Evolutionary conservation across 257 asterid species (phyloP).

Genomic region (Anisodus tanguticus): DNA sequence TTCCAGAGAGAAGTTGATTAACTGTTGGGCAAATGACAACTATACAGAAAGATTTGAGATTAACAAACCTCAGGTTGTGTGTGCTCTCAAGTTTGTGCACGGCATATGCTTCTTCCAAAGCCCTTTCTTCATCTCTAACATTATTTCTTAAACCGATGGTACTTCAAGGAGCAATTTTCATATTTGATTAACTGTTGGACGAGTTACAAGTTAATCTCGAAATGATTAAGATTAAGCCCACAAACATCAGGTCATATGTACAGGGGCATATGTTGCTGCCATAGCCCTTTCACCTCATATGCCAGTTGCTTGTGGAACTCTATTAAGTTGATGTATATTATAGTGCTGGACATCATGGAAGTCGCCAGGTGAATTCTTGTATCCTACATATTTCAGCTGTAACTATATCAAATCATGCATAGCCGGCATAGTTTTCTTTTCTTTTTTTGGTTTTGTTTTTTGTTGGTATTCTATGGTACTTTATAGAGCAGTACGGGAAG

Average conservation of each 20-base stretch:
- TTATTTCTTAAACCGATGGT: background rate
- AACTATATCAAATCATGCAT: background rate
- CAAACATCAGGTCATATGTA: conserved; percentile 22
- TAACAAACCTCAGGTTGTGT: background rate
- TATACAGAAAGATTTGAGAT: background rate
- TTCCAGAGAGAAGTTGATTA: conserved; percentile 18
- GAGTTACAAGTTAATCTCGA: background rate
- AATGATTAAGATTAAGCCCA: background rate
- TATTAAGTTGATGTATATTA: background rate
- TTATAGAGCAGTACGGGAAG: no score
- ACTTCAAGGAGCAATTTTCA: background rate
- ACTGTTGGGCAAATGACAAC: conserved; percentile 5
- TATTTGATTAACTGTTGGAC: conserved; percentile 3
- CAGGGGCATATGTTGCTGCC: conserved; percentile 12
- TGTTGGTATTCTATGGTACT: no score
- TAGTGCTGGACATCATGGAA: background rate
- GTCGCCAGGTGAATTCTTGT: background rate
- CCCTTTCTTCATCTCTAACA: background rate
- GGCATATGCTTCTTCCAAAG: background rate
- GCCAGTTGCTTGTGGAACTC: background rate
- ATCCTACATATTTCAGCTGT: background rate
- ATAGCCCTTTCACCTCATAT: background rate
- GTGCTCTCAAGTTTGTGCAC: conserved; percentile 9
- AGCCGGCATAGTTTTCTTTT: background rate
- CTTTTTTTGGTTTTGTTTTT: background rate